A percentile compares a stretch with the other conserved stretches of the same genome.
phyloP scores from a whole-genome alignment of 306 rosid genomes.

The Ormosia emarginata region DNA sequence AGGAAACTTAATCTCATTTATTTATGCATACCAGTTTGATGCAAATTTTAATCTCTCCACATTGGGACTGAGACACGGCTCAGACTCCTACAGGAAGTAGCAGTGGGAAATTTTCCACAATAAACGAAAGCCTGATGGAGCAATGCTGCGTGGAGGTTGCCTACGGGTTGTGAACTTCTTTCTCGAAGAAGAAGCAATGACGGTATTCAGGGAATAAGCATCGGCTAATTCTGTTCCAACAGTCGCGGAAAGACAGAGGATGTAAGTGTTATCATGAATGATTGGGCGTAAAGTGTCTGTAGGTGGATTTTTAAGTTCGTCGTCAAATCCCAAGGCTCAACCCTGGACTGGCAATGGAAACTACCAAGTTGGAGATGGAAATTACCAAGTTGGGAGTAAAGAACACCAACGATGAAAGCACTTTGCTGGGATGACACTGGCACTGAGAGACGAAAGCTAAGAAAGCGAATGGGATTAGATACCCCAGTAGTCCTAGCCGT shows the following conservation, averaged over 20 bases:
- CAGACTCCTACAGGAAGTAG: not conserved
- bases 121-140: not conserved
- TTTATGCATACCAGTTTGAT: no score
- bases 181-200: no score
- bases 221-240: not conserved
- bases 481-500: no score
- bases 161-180: no score
- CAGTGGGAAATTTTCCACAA: not conserved
- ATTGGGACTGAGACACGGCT: not conserved
- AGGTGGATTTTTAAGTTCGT: conserved; percentile 5
- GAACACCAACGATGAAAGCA: not conserved
- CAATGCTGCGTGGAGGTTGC: not conserved
- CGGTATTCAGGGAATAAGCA: not conserved
- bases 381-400: not conserved
- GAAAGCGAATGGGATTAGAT: no score
- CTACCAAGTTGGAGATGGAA: not conserved
- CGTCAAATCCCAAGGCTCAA: not conserved
- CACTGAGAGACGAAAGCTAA: no score
- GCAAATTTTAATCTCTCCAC: no score
- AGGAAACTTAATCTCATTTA: no score
- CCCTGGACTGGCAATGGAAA: conserved; percentile 1
- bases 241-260: not conserved
- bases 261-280: conserved; percentile 3
- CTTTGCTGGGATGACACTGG: not conserved
- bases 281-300: not conserved